These are phyloP conservation scores for Dioszegia hungarica DNA, from an alignment of 768 basidiomycete genomes.

Conservation along the genomic window DNA sequence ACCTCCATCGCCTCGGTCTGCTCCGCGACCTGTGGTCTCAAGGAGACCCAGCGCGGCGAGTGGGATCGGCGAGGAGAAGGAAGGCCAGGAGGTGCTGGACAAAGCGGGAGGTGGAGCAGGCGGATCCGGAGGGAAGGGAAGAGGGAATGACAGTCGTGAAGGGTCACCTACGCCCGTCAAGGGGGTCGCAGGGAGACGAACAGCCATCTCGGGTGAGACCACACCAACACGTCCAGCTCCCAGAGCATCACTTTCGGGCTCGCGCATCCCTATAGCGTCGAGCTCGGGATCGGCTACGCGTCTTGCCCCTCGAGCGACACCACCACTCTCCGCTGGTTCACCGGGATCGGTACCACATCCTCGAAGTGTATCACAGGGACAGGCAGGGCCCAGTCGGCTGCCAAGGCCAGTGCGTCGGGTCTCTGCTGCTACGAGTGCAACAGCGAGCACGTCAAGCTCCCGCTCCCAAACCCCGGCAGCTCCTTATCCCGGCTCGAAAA, in stretches of 20 bases:
- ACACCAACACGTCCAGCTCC: background rate
- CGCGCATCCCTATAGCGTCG: background rate
- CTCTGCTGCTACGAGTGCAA: background rate
- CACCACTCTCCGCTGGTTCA: background rate
- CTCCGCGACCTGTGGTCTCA: background rate
- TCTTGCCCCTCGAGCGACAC: background rate
- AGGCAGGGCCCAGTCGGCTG: background rate
- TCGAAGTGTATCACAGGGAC: background rate
- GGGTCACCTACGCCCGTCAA: slow-evolving; percentile 6
- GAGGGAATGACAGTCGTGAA: background rate
- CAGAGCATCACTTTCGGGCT: background rate
- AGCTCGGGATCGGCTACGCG: background rate
- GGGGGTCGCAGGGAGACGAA: background rate
- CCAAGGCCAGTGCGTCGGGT: slow-evolving; percentile 1
- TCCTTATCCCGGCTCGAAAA: background rate
- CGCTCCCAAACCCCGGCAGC: background rate
- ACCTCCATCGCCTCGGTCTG: background rate
- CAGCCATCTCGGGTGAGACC: background rate
- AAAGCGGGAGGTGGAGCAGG: background rate
- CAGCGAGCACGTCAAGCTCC: background rate
- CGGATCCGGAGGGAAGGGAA: background rate
- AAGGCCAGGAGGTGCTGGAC: background rate
- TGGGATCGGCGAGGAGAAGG: background rate
- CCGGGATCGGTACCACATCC: background rate
- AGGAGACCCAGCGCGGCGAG: background rate